Evolutionary conservation across 306 rosid species (phyloP).

Genomic region (Dalbergia oliveri): DNA sequence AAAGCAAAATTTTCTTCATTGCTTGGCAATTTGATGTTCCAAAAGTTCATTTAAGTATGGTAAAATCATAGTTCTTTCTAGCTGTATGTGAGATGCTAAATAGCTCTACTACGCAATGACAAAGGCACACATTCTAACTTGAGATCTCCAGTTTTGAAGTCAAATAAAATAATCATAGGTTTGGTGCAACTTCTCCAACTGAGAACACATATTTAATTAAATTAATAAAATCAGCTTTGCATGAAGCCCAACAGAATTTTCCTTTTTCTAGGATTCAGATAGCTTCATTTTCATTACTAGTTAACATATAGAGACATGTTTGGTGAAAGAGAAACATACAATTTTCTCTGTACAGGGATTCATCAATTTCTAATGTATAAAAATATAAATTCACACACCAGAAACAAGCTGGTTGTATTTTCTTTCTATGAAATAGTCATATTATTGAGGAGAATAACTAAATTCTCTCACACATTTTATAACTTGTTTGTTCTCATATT

Average conservation of each 20-base stretch:
- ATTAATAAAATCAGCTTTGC: too few relatives aligned
- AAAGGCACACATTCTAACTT: too few relatives aligned
- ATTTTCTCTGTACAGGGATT: not conserved
- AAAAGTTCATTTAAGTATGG: not conserved
- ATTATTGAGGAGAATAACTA: too few relatives aligned
- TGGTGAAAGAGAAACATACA: not conserved
- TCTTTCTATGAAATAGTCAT: not conserved
- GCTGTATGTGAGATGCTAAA: not conserved
- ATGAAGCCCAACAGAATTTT: too few relatives aligned
- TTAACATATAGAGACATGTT: not conserved
- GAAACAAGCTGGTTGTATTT: not conserved
- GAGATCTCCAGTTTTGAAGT: too few relatives aligned
- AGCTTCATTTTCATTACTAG: too few relatives aligned
- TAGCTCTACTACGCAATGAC: too few relatives aligned
- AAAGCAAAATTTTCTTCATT: constrained; percentile 68
- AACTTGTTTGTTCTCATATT: constrained; percentile 6
- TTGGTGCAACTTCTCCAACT: too few relatives aligned
- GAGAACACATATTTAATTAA: too few relatives aligned
- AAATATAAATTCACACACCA: not conserved
- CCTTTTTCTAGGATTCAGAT: too few relatives aligned
- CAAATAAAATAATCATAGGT: too few relatives aligned
- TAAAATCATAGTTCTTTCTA: not conserved
- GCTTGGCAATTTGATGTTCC: constrained; percentile 56
- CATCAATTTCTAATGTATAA: not conserved
- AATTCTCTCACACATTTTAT: too few relatives aligned